phyloP scores from a whole-genome alignment of 1,284 basidiomycete genomes.

The Ceratobasidium sp. region DNA sequence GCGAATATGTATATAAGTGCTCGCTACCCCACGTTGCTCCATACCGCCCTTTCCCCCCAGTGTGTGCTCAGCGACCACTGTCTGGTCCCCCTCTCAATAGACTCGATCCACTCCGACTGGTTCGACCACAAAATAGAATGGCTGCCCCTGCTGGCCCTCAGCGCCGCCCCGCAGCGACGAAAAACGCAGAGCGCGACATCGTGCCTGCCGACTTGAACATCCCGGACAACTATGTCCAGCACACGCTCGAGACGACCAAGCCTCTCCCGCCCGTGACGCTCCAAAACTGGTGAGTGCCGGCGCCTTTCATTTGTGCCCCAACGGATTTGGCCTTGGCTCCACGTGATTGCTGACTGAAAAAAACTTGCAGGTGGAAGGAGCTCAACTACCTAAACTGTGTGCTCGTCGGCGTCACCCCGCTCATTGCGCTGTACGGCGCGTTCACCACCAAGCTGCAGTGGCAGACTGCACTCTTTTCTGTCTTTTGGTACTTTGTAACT shows the following conservation, averaged over 20 bases:
- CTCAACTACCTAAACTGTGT: constrained; percentile 80
- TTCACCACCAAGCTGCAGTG: constrained; percentile 64
- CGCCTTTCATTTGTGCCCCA: constrained; percentile 47
- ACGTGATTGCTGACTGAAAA: constrained; percentile 17
- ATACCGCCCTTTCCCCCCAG: constrained; percentile 26
- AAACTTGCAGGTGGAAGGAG: constrained; percentile 55
- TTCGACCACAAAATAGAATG: constrained; percentile 32
- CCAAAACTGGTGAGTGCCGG: constrained; percentile 56
- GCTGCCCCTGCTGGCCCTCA: constrained; percentile 25
- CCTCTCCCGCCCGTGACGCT: constrained; percentile 77
- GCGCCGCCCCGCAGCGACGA: constrained; percentile 25
- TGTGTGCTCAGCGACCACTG: constrained; percentile 10
- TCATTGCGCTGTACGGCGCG: constrained; percentile 73
- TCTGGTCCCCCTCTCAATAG: constrained; percentile 24
- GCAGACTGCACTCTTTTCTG: constrained; percentile 74
- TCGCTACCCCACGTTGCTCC: constrained; percentile 16
- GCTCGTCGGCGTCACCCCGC: constrained; percentile 75
- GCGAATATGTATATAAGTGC: constrained; percentile 6
- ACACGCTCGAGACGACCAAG: constrained; percentile 80
- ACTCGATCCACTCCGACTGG: constrained; percentile 17
- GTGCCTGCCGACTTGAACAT: constrained; percentile 70
- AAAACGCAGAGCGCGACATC: constrained; percentile 37
- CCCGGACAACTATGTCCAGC: constrained; percentile 89
- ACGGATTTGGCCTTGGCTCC: constrained; percentile 17
- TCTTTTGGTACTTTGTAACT: constrained; percentile 85